Conservation (phyloP, 164 flowering plant genomes). For the Cinnamomum micranthum region DNA sequence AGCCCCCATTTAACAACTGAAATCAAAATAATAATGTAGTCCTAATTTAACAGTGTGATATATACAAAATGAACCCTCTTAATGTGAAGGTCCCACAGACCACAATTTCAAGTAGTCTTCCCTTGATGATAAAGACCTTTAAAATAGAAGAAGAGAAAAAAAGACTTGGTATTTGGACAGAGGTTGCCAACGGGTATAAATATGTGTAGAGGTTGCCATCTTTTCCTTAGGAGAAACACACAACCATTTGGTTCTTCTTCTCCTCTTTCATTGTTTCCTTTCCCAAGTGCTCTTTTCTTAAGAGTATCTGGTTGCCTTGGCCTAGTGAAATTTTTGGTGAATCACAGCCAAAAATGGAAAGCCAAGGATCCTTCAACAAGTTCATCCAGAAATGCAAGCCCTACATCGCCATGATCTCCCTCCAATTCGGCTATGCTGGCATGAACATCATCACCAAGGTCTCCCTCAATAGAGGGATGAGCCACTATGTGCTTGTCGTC, state of each 20-base stretch:
- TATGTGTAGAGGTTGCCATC: neutral
- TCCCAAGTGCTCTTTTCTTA: neutral
- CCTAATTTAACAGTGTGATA: too few relatives aligned
- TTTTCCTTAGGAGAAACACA: slow-evolving; percentile 10
- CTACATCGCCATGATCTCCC: slow-evolving; percentile 20
- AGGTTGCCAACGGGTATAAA: slow-evolving; percentile 5
- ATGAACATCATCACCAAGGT: slow-evolving; percentile 26
- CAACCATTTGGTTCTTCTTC: slow-evolving; percentile 6
- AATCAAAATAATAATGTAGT: too few relatives aligned
- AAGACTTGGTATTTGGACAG: neutral
- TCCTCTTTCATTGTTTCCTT: slow-evolving; percentile 1
- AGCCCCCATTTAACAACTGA: too few relatives aligned
- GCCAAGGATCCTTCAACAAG: slow-evolving; percentile 15
- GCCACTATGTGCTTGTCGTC: slow-evolving; percentile 30
- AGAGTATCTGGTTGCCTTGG: neutral
- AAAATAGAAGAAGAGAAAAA: too few relatives aligned
- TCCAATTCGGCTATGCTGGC: slow-evolving; percentile 33
- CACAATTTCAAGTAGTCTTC: too few relatives aligned
- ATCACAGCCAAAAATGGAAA: slow-evolving; percentile 7
- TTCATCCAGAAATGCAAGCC: slow-evolving; percentile 16
- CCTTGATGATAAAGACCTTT: too few relatives aligned
- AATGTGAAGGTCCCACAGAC: too few relatives aligned
- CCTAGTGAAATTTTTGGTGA: neutral
- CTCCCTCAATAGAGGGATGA: slow-evolving; percentile 27
- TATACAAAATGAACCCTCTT: too few relatives aligned